Percentiles rank a stretch among this genome's conserved stretches.
These are phyloP conservation scores for Colletotrichum musae DNA, from an alignment of 2,329 filamentous ascomycete species.

Conservation along the genomic window DNA sequence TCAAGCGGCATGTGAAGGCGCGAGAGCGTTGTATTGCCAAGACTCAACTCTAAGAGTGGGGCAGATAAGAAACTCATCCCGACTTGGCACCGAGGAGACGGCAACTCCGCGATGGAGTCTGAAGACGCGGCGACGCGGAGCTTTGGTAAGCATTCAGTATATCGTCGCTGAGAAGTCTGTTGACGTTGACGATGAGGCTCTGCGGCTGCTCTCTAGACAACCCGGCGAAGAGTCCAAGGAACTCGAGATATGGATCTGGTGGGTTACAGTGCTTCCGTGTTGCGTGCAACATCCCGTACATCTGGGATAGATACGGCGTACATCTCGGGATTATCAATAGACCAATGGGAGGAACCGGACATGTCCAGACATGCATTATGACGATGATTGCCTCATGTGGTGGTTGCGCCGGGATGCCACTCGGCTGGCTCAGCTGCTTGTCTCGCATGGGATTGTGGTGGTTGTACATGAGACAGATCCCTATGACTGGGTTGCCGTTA, in stretches of 20 bases:
- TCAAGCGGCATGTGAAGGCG: slow-evolving; percentile 20
- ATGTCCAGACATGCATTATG: background rate
- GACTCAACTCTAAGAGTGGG: slow-evolving; percentile 12
- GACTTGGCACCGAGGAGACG: slow-evolving; percentile 6
- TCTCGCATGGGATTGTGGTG: background rate
- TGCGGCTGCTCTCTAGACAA: background rate
- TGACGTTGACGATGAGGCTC: slow-evolving; percentile 14
- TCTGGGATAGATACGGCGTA: background rate
- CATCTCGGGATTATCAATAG: background rate
- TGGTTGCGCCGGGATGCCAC: background rate
- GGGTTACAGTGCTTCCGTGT: slow-evolving; percentile 11
- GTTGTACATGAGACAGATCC: too few relatives aligned
- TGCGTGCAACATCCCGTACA: background rate
- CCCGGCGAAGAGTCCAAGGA: background rate
- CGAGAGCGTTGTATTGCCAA: slow-evolving; percentile 7
- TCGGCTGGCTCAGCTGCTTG: background rate
- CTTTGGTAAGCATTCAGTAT: background rate
- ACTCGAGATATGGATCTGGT: background rate
- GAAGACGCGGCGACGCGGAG: background rate
- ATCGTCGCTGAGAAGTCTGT: background rate
- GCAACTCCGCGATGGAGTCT: background rate
- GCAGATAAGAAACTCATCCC: slow-evolving; percentile 18
- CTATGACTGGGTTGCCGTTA: too few relatives aligned
- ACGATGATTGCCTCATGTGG: background rate
- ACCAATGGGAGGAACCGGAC: background rate